Evolutionary conservation across 805 yeast genomes (phyloP).

Genomic region (Hanseniaspora vineae): DNA sequence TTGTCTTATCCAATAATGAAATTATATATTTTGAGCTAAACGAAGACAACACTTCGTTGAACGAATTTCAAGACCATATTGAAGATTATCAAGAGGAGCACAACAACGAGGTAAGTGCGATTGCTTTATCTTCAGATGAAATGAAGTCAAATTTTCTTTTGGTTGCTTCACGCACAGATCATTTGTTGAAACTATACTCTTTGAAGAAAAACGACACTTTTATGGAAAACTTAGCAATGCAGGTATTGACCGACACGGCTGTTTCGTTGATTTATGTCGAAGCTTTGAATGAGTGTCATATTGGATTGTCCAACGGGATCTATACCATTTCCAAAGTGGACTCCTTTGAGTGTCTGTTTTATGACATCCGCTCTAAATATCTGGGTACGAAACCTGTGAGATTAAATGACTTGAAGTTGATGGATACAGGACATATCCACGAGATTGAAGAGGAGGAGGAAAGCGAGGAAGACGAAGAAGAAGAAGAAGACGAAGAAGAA

Average conservation of each 20-base stretch:
- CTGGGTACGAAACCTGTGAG: slow-evolving; percentile 57
- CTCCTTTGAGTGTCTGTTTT: slow-evolving; percentile 42
- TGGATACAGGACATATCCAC: slow-evolving; percentile 21
- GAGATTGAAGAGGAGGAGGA: slow-evolving; percentile 20
- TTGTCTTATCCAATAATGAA: slow-evolving; percentile 63
- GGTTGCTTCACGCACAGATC: slow-evolving; percentile 55
- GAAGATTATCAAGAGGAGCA: slow-evolving; percentile 40
- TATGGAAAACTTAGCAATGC: slow-evolving; percentile 48
- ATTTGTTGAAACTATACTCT: slow-evolving; percentile 55
- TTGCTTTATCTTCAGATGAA: slow-evolving; percentile 36
- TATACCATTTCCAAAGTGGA: slow-evolving; percentile 55
- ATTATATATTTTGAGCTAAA: slow-evolving; percentile 75
- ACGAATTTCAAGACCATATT: slow-evolving; percentile 54
- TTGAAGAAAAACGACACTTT: slow-evolving; percentile 36
- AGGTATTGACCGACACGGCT: slow-evolving; percentile 47
- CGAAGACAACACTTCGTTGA: slow-evolving; percentile 42
- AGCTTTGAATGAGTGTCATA: slow-evolving; percentile 28
- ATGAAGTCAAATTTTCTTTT: slow-evolving; percentile 45
- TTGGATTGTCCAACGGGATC: slow-evolving; percentile 78
- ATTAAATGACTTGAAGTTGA: slow-evolving; percentile 23
- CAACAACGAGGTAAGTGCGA: slow-evolving; percentile 28
- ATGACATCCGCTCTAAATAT: slow-evolving; percentile 55
- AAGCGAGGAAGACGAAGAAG: slow-evolving; percentile 11
- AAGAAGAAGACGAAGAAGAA: slow-evolving; percentile 9
- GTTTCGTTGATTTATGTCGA: slow-evolving; percentile 21